Evolutionary conservation across 139 green algal genomes (phyloP).

Genomic region (Pseudopediastrum boryanum): DNA sequence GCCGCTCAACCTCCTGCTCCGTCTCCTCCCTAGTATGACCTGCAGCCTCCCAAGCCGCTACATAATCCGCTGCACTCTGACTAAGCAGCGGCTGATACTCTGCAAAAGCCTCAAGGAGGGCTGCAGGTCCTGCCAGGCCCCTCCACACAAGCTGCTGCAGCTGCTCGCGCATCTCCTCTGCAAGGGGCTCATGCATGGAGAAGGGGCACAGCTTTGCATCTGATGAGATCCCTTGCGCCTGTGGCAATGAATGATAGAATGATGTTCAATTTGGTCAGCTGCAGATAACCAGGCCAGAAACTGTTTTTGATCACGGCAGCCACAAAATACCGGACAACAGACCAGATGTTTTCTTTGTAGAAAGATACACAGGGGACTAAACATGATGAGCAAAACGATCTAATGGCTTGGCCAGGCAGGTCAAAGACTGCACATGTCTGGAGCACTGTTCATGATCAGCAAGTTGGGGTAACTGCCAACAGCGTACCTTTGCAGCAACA

Average conservation of each 20-base stretch:
- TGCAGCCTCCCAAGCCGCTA: constrained; percentile 53
- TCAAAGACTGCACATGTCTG: too few species aligned
- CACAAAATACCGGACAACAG: not conserved
- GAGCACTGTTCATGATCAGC: too few species aligned
- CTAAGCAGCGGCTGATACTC: constrained; percentile 9
- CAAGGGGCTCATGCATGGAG: constrained; percentile 49
- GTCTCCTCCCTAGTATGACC: constrained; percentile 66
- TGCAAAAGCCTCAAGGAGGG: constrained; percentile 47
- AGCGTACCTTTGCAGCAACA: constrained; percentile 33
- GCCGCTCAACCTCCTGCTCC: constrained; percentile 55
- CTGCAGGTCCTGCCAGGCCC: constrained; percentile 55
- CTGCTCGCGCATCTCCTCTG: constrained; percentile 31
- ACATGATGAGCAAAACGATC: not conserved
- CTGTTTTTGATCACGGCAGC: not conserved
- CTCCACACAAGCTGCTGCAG: constrained; percentile 26
- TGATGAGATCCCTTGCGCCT: too few species aligned
- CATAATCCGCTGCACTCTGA: constrained; percentile 27
- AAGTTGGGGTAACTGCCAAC: too few species aligned
- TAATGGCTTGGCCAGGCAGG: too few species aligned
- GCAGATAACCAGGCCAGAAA: not conserved
- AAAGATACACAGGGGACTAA: not conserved
- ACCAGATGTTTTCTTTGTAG: not conserved
- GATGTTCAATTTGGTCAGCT: too few species aligned
- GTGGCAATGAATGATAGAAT: too few species aligned
- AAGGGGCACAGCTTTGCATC: constrained; percentile 52